A percentile compares a stretch with the other conserved stretches of the same genome.
Evolutionary conservation across 495 filamentous ascomycete genomes (phyloP).

Genomic region (Pseudotulostoma volvatum): DNA sequence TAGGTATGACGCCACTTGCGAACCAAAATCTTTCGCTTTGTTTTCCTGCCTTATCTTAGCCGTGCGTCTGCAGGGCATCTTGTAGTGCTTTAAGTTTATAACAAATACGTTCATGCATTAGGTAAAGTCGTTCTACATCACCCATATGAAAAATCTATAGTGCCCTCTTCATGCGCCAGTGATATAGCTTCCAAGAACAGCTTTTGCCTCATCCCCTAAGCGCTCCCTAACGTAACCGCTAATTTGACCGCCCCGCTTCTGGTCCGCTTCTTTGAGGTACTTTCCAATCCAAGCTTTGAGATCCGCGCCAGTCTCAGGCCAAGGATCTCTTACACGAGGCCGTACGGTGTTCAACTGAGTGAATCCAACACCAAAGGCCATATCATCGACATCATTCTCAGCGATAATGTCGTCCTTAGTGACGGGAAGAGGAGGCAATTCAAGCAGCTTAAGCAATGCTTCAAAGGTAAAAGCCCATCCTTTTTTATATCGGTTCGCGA

Average conservation of each 20-base stretch:
- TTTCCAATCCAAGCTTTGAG: constrained; percentile 63
- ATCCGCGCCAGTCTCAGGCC: constrained; percentile 59
- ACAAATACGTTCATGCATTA: neutral
- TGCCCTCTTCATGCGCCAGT: constrained; percentile 9
- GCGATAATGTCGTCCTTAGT: constrained; percentile 57
- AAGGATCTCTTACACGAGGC: constrained; percentile 49
- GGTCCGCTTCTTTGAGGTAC: constrained; percentile 49
- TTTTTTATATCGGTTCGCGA: constrained; percentile 59
- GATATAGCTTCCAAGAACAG: constrained; percentile 41
- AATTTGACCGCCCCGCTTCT: constrained; percentile 36
- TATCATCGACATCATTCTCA: constrained; percentile 83
- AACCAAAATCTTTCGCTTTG: too few species aligned
- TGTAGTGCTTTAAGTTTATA: neutral
- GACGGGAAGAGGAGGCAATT: constrained; percentile 63
- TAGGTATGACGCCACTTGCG: too few species aligned
- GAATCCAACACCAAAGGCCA: constrained; percentile 86
- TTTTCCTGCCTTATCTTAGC: too few species aligned
- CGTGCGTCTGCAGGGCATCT: neutral
- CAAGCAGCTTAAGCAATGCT: constrained; percentile 69
- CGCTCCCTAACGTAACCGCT: constrained; percentile 41
- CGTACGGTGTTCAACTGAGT: constrained; percentile 82
- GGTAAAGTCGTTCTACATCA: neutral
- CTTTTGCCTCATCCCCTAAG: constrained; percentile 37
- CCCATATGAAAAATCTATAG: constrained; percentile 1
- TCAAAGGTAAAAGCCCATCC: constrained; percentile 82